Evolutionary conservation across 129 eudicot genomes (phyloP).

Genomic region (Artemisia tridentata): DNA sequence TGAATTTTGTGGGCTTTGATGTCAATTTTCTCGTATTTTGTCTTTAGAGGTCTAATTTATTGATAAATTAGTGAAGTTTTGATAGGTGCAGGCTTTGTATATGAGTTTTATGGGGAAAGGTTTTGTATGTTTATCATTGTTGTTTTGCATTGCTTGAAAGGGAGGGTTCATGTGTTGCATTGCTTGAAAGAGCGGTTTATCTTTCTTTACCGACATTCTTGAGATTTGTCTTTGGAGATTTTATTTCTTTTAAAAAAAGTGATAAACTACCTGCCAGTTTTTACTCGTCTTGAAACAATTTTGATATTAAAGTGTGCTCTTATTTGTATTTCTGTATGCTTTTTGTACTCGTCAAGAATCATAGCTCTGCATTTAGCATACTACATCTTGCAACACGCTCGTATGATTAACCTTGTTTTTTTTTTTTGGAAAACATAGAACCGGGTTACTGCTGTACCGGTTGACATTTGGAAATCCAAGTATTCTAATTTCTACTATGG

Average conservation of each 20-base stretch:
- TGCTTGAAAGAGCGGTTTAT: background rate
- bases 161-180: background rate
- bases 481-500: slow-evolving; percentile 68
- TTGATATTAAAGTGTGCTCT: background rate
- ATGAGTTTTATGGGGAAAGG: background rate
- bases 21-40: slow-evolving; percentile 11
- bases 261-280: background rate
- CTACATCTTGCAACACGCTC: background rate
- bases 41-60: slow-evolving; percentile 14
- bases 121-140: slow-evolving; percentile 6
- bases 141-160: slow-evolving; percentile 8
- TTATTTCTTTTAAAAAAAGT: no score
- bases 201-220: background rate
- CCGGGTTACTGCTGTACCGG: slow-evolving; percentile 41
- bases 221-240: no score
- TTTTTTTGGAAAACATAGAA: slow-evolving; percentile 37
- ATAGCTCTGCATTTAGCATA: background rate
- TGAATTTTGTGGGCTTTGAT: background rate
- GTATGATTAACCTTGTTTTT: background rate
- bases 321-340: slow-evolving; percentile 1
- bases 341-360: background rate
- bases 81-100: background rate
- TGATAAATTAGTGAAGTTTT: slow-evolving; percentile 5
- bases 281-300: background rate
- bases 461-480: slow-evolving; percentile 85